Percentiles rank a stretch among this genome's conserved stretches.
Conservation (phyloP, 495 filamentous ascomycete genomes). For the Talaromyces wortmannii region DNA sequence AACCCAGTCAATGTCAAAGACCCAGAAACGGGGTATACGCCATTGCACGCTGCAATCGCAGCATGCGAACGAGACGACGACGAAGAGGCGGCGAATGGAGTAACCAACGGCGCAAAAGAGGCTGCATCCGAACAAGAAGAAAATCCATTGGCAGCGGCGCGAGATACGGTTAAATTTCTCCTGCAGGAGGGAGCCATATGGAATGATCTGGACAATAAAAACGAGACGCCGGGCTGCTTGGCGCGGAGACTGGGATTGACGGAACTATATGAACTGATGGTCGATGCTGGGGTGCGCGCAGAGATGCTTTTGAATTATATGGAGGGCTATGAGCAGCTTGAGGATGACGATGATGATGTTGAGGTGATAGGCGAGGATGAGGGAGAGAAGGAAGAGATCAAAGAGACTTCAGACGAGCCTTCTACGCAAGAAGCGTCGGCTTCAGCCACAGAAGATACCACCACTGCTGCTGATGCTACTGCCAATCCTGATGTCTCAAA, state of each 20-base stretch:
- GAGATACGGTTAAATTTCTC: constrained; percentile 65
- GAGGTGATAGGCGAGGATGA: constrained; percentile 18
- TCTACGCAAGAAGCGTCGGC: constrained; percentile 1
- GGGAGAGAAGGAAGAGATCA: constrained; percentile 6
- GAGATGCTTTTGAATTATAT: constrained; percentile 75
- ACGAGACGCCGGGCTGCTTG: constrained; percentile 89
- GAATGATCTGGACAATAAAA: constrained; percentile 83
- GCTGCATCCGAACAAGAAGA: constrained; percentile 16
- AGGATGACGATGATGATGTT: constrained; percentile 31
- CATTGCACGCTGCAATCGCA: constrained; percentile 85
- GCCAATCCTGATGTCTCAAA: constrained; percentile 47
- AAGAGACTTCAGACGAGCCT: constrained; percentile 10
- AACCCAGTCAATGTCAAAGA: constrained; percentile 70
- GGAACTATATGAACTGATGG: constrained; percentile 77
- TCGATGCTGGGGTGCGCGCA: constrained; percentile 86
- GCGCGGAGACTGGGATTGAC: constrained; percentile 61
- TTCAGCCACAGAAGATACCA: neutral
- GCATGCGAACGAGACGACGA: constrained; percentile 55
- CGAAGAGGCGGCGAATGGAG: constrained; percentile 17
- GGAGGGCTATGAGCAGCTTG: constrained; percentile 70
- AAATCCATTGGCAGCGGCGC: constrained; percentile 45
- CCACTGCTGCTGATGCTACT: neutral
- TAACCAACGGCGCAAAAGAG: constrained; percentile 1
- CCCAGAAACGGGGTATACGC: constrained; percentile 74
- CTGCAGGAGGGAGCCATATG: constrained; percentile 88